Percentiles rank a stretch among this genome's conserved stretches.
Conservation (phyloP, 164 flowering plant genomes). For the Buxus sempervirens region DNA sequence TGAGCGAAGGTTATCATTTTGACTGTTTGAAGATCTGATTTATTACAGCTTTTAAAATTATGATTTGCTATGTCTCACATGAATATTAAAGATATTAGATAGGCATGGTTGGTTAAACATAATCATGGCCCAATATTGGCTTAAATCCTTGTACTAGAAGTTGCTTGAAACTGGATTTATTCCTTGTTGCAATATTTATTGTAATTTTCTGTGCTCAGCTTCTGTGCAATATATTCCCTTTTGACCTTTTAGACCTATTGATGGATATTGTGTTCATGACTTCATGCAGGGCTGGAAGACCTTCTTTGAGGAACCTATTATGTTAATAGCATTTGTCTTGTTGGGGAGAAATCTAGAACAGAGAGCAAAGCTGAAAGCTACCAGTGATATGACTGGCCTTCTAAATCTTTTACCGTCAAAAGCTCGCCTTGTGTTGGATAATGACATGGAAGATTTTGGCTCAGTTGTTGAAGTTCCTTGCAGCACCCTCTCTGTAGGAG, state of each 20-base stretch:
- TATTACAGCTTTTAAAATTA: no score
- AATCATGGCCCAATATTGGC: background rate
- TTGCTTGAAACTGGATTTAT: background rate
- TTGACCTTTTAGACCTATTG: background rate
- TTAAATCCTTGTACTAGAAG: background rate
- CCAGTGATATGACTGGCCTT: constrained; percentile 96
- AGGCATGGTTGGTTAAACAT: no score
- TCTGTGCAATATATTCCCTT: constrained; percentile 5
- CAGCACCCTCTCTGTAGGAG: constrained; percentile 74
- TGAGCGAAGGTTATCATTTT: no score
- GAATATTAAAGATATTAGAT: no score
- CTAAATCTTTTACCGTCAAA: constrained; percentile 81
- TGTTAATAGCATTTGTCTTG: constrained; percentile 95
- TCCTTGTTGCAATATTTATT: background rate
- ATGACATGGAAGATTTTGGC: constrained; percentile 29
- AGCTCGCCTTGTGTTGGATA: constrained; percentile 82
- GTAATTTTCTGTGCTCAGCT: background rate
- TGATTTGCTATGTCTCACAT: no score
- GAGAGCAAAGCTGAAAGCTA: constrained; percentile 92
- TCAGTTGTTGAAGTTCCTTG: constrained; percentile 86
- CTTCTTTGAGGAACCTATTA: constrained; percentile 96
- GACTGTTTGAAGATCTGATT: no score
- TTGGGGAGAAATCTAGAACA: constrained; percentile 97
- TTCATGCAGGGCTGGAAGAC: constrained; percentile 91
- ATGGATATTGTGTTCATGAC: background rate